Evolutionary conservation across 148 eudicot species (phyloP).

Genomic region (Rhododendron griersonianum): DNA sequence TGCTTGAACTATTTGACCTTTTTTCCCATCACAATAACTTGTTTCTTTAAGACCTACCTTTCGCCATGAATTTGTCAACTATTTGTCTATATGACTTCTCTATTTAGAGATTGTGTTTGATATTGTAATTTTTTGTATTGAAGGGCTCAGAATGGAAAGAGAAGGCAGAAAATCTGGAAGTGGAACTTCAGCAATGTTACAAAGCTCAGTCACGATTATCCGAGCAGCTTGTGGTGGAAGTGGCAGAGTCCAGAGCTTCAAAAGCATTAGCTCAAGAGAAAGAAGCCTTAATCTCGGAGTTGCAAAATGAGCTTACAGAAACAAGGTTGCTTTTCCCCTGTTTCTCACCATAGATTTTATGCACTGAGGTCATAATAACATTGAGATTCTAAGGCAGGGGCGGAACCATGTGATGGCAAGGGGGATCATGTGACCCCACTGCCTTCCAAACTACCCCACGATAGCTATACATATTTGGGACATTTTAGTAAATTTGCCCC

Average conservation of each 20-base stretch:
- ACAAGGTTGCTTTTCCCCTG: slow-evolving; percentile 41
- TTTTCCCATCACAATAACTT: background rate
- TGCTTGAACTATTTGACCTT: background rate
- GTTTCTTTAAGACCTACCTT: background rate
- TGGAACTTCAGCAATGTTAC: slow-evolving; percentile 96
- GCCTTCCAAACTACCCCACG: too few relatives aligned
- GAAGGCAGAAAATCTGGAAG: slow-evolving; percentile 85
- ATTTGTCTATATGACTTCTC: background rate
- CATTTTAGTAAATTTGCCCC: too few relatives aligned
- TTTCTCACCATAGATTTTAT: background rate
- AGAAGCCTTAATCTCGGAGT: slow-evolving; percentile 48
- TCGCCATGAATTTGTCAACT: background rate
- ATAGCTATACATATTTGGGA: too few relatives aligned
- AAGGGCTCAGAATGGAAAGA: slow-evolving; percentile 98
- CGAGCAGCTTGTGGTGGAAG: slow-evolving; percentile 91
- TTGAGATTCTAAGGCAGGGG: background rate
- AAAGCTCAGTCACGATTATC: slow-evolving; percentile 92
- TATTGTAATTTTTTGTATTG: slow-evolving; percentile 2
- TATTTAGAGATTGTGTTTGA: slow-evolving; percentile 19
- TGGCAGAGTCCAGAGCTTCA: slow-evolving; percentile 78
- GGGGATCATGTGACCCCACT: too few relatives aligned
- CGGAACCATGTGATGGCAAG: too few relatives aligned
- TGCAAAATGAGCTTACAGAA: slow-evolving; percentile 57
- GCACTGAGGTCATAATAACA: background rate
- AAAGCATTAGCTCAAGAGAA: slow-evolving; percentile 71